Evolutionary conservation across 2,329 filamentous ascomycete genomes (phyloP), one percentile per base, ranked within the genome.

Genomic region (Xylaria polymorpha): DNA sequence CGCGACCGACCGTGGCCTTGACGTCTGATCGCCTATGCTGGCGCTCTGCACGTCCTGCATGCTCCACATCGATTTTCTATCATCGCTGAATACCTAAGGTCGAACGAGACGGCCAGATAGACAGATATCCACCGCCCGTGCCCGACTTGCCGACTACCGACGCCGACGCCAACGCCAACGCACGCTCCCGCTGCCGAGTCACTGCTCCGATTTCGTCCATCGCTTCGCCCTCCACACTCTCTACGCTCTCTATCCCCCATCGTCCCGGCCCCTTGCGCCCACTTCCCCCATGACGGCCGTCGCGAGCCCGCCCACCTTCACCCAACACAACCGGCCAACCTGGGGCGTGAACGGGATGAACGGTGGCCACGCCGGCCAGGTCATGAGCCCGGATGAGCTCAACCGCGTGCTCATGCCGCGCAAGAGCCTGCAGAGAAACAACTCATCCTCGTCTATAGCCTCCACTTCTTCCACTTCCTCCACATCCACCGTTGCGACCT

Each of bases 331-430:
- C 78, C 85, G 88, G 81, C 85, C 87, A 85, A 85, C 83, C 90
- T 91, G 89, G 89, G 84, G 86, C 79, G 84, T 87, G 87, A 89
- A 85, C 82, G 84, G 71, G 44, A 72, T 74, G 67, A 74, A 85
- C 75, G 77, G 77, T 68, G 73, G 74, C 62, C 77, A 77, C 72
- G 64, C 68, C 64, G 79, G 80, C 69, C 83, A 84, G 76, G 75
- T 80, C 66, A 92, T 94, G 89, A 93, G 92, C 83, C 84, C 90
- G 80, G 94, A 97, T 84, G 93, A 97, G 82, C 89, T 91, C 74
- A 90, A 92, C 83, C 91, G 92, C 81, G 94, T 97, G 88, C 93
- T 97, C 80, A 91, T 93, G 87, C 92, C 93, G 78, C 93, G 94
- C 76, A 98, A 97, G 84, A 90, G 87, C 78, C 86, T 94, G 70